phyloP scores from a whole-genome alignment of 2,329 filamentous ascomycete genomes.

The Trichoderma atroviride region DNA sequence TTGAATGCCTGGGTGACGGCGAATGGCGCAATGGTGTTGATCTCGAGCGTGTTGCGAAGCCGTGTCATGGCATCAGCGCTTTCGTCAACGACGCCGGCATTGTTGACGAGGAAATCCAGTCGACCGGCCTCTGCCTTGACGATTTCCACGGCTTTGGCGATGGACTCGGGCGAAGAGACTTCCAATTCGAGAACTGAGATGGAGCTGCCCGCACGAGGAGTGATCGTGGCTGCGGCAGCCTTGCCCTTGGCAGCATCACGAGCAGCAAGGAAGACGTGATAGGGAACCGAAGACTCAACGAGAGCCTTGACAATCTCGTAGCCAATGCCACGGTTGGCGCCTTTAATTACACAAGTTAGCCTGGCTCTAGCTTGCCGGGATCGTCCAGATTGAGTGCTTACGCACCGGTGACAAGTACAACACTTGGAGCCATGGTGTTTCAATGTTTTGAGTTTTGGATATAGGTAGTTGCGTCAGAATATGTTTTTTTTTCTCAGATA shows the following conservation, averaged over 20 bases:
- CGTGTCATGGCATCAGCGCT: conserved; percentile 36
- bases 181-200: conserved; percentile 44
- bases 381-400: neutral
- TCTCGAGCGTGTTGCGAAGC: conserved; percentile 47
- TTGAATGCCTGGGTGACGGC: conserved; percentile 38
- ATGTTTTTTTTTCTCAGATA: neutral
- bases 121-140: conserved; percentile 41
- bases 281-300: conserved; percentile 38
- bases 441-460: neutral
- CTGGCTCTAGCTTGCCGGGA: neutral
- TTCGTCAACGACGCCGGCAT: conserved; percentile 48
- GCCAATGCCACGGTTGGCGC: conserved; percentile 52
- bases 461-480: neutral
- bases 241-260: conserved; percentile 43
- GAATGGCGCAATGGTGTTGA: conserved; percentile 39
- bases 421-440: conserved; percentile 7
- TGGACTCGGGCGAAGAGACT: conserved; percentile 31
- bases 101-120: conserved; percentile 38
- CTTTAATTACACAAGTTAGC: conserved; percentile 29
- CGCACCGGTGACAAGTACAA: conserved; percentile 37
- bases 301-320: conserved; percentile 44
- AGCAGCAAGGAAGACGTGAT: conserved; percentile 45
- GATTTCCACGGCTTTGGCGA: conserved; percentile 26
- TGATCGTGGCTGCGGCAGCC: conserved; percentile 51
- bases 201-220: conserved; percentile 58